Conservation (phyloP, 2,329 filamentous ascomycete genomes). For the Metarhizium album region DNA sequence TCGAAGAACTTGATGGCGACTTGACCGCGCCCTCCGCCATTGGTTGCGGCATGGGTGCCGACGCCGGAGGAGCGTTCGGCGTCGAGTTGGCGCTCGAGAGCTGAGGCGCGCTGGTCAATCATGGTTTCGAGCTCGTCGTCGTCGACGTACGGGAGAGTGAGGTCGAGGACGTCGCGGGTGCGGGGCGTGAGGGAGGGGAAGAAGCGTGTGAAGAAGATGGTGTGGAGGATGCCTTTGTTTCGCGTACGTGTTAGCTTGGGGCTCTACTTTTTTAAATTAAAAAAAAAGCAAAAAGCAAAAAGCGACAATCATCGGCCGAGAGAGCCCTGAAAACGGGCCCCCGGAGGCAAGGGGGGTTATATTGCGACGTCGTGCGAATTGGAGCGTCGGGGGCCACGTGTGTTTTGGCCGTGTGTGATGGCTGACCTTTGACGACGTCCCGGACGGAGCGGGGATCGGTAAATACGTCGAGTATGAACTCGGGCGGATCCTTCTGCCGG, state of each 20-base stretch:
- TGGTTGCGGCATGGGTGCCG: slow-evolving; percentile 6
- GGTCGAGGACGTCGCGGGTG: slow-evolving; percentile 80
- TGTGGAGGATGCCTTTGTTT: slow-evolving; percentile 73
- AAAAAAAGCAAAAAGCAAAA: too few species aligned
- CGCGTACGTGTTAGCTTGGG: background rate
- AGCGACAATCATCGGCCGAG: too few species aligned
- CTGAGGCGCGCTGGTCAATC: slow-evolving; percentile 76
- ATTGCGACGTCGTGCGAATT: background rate
- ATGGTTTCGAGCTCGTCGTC: slow-evolving; percentile 87
- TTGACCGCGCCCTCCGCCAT: slow-evolving; percentile 40
- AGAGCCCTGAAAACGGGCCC: too few species aligned
- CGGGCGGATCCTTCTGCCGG: slow-evolving; percentile 53
- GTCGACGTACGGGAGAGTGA: slow-evolving; percentile 80
- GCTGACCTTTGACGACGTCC: slow-evolving; percentile 80
- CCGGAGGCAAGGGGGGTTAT: background rate
- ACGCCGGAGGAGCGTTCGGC: slow-evolving; percentile 35
- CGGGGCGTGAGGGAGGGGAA: slow-evolving; percentile 77
- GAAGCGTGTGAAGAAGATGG: slow-evolving; percentile 98
- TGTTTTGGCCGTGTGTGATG: slow-evolving; percentile 2
- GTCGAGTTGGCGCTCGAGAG: slow-evolving; percentile 69
- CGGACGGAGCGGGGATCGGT: slow-evolving; percentile 82
- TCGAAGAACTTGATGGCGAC: slow-evolving; percentile 91
- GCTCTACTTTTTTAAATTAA: too few species aligned
- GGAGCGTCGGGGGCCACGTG: background rate
- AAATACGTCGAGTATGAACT: slow-evolving; percentile 90